These are phyloP conservation scores for Hyphopichia buzzinii DNA, from an alignment of 1,139 yeast species.

Conservation along the genomic window DNA sequence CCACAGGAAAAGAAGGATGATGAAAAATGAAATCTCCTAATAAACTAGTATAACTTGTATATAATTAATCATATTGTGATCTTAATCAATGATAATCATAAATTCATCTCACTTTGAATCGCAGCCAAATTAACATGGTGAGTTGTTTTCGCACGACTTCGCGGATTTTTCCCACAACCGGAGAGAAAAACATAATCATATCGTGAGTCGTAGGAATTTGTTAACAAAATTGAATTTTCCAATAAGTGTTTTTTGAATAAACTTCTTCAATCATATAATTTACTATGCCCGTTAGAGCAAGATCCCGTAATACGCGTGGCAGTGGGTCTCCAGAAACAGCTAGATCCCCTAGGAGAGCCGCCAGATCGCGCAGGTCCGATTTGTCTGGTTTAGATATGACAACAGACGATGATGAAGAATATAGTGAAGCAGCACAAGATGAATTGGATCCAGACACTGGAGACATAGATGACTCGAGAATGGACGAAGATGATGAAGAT, in stretches of 20 bases:
- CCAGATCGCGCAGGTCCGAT: slow-evolving; percentile 18
- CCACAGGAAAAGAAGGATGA: slow-evolving; percentile 12
- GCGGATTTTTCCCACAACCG: slow-evolving; percentile 1
- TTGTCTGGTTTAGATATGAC: slow-evolving; percentile 30
- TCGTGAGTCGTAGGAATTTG: background rate
- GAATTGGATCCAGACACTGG: slow-evolving; percentile 14
- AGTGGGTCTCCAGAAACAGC: slow-evolving; percentile 8
- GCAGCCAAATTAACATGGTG: slow-evolving; percentile 1
- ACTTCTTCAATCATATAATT: too few relatives aligned
- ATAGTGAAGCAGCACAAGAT: slow-evolving; percentile 7
- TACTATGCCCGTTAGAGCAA: slow-evolving; percentile 6
- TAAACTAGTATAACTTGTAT: background rate
- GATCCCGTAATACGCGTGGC: slow-evolving; percentile 8
- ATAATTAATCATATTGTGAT: background rate
- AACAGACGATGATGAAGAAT: slow-evolving; percentile 23
- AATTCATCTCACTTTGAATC: slow-evolving; percentile 3
- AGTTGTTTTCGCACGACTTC: background rate
- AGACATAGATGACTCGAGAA: slow-evolving; percentile 16
- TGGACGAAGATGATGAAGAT: slow-evolving; percentile 18
- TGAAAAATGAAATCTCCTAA: slow-evolving; percentile 6
- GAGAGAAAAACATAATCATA: slow-evolving; percentile 1
- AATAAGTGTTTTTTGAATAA: too few relatives aligned
- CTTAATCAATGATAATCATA: too few relatives aligned
- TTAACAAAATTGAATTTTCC: background rate
- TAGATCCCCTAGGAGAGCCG: slow-evolving; percentile 15